A percentile compares a stretch with the other conserved stretches of the same genome.
These are phyloP conservation scores for Boletus tomentosulus DNA, from an alignment of 768 basidiomycete species.

Conservation along the genomic window DNA sequence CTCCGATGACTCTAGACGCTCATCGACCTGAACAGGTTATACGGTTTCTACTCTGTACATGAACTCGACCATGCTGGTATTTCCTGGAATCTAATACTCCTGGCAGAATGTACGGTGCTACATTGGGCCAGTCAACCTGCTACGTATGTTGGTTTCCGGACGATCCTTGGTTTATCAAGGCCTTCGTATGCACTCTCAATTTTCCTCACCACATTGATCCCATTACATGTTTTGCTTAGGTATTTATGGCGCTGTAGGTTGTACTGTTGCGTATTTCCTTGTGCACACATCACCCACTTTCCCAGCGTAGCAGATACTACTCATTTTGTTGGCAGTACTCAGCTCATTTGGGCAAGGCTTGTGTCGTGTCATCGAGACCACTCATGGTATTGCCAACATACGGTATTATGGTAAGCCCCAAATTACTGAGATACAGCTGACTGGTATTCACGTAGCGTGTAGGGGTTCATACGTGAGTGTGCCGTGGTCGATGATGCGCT, in stretches of 20 bases:
- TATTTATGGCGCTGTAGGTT: constrained; percentile 1
- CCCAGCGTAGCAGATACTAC: constrained; percentile 5
- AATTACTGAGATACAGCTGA: background rate
- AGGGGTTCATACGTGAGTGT: constrained; percentile 11
- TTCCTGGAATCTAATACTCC: background rate
- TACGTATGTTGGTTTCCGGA: constrained; percentile 11
- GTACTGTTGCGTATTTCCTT: background rate
- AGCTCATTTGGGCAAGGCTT: background rate
- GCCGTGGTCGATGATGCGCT: background rate
- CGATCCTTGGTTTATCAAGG: constrained; percentile 1
- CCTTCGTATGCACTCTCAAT: background rate
- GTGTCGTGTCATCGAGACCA: background rate
- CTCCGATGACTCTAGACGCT: background rate
- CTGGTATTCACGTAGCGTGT: background rate
- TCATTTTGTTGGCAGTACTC: constrained; percentile 1
- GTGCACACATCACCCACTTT: background rate
- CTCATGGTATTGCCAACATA: background rate
- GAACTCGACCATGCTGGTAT: background rate
- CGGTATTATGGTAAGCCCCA: background rate
- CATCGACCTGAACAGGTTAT: constrained; percentile 2
- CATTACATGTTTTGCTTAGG: constrained; percentile 1
- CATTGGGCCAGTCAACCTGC: constrained; percentile 8
- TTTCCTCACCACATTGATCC: background rate
- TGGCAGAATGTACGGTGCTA: constrained; percentile 11
- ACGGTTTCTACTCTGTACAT: constrained; percentile 2